Conservation (phyloP, 371 early-diverging fungal genomes). For the Mucor saturninus region DNA sequence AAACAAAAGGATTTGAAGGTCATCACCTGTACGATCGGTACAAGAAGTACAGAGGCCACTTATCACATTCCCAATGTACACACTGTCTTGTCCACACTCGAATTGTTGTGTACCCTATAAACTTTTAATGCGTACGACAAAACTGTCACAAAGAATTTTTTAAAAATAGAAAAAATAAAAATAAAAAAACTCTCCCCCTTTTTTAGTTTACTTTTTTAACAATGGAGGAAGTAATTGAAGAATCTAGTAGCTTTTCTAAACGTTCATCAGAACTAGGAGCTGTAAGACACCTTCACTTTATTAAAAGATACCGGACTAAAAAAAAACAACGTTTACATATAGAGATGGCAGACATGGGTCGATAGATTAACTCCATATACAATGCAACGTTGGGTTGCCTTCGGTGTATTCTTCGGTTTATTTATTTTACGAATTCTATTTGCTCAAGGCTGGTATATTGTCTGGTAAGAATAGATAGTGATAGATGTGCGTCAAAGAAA, state of each 20-base stretch:
- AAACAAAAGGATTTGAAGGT: conserved; percentile 44
- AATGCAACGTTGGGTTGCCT: conserved; percentile 77
- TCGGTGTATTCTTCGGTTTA: conserved; percentile 63
- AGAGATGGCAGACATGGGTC: conserved; percentile 5
- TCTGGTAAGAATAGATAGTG: conserved; percentile 57
- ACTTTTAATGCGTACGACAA: background rate
- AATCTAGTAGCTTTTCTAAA: background rate
- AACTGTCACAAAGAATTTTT: background rate
- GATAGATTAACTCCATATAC: conserved; percentile 82
- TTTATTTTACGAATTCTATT: conserved; percentile 83
- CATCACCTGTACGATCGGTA: conserved; percentile 65
- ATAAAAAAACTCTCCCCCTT: background rate
- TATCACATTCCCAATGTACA: conserved; percentile 61
- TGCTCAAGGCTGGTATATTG: conserved; percentile 94
- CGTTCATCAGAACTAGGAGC: background rate
- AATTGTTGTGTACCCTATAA: conserved; percentile 11
- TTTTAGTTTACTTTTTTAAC: too few species aligned
- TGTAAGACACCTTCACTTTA: background rate
- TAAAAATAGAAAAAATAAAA: background rate
- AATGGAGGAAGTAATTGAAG: background rate
- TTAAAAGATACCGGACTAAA: background rate
- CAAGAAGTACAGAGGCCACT: conserved; percentile 62
- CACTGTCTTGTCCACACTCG: conserved; percentile 48
- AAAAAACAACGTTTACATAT: background rate
- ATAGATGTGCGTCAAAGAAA: too few species aligned